phyloP scores from a whole-genome alignment of 768 basidiomycete species.

The Amanita pseudoporphyria region DNA sequence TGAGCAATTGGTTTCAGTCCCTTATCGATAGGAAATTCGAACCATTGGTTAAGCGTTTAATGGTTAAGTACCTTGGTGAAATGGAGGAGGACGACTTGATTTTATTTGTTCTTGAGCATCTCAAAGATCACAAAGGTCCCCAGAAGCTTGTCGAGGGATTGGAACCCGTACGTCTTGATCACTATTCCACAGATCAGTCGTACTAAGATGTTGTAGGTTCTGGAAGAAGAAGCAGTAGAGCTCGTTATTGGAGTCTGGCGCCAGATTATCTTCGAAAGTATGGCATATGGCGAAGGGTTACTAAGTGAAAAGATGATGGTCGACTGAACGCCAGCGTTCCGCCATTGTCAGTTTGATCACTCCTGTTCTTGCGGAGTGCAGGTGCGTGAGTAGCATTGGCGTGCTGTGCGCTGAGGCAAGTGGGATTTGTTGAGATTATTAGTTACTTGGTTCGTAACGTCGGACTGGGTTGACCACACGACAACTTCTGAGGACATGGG shows the following conservation, averaged over 20 bases:
- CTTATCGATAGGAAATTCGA: constrained; percentile 83
- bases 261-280: constrained; percentile 90
- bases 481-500: background rate
- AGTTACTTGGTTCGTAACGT: constrained; percentile 15
- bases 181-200: background rate
- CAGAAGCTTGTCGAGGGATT: constrained; percentile 82
- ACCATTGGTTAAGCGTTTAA: constrained; percentile 71
- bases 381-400: constrained; percentile 54
- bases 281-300: constrained; percentile 85
- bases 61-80: constrained; percentile 85
- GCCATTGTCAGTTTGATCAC: constrained; percentile 11
- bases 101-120: constrained; percentile 88
- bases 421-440: constrained; percentile 23
- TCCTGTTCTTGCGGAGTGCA: constrained; percentile 30
- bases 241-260: constrained; percentile 79
- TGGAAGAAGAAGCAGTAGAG: constrained; percentile 85
- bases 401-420: constrained; percentile 35
- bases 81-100: constrained; percentile 90
- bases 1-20: constrained; percentile 30
- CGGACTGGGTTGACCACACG: constrained; percentile 5
- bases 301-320: constrained; percentile 81
- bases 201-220: constrained; percentile 43
- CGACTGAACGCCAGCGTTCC: constrained; percentile 32
- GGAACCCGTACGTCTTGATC: constrained; percentile 64
- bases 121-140: constrained; percentile 84